Base-by-base conservation (phyloP, 768 basidiomycete species). In the Candolleomyces aberdarensis region DNA sequence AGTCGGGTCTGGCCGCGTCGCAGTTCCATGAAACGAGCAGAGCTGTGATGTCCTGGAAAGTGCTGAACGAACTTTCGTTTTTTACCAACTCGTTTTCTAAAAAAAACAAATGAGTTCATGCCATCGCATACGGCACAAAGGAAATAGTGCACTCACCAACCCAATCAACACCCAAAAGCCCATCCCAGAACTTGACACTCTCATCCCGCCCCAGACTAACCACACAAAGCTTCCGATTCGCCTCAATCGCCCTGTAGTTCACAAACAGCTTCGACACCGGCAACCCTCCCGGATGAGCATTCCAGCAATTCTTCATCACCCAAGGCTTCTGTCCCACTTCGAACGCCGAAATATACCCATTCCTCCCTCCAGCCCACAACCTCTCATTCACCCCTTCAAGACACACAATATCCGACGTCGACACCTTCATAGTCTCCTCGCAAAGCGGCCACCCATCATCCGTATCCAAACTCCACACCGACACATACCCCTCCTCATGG, bases 21-120 rank as follows among this genome's bases (percentile, higher is more conserved):
- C 92, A 85, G 70, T 98, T 99, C 94, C 94, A 99, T 0, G 94
- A 88, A 51, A 94, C 83, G 36, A 94, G 81, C 40, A 98, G 86
- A 0, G 92, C 76, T 2, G 82, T 88, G 61, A 97, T 75, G 19
- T 88, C 78, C 19, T 94, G 83, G 80, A 91, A 95, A 3, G 82
- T 82, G 74, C 90, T 92, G 74, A 89, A 98, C 15, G 86, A 78
- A 0, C 77, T 76, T 72, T 96, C 94, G 17, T 85, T 83, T 69
- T 88, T 88, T 65, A 85, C 70, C 2, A 98, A 75, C 63, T 92
- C 89, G 43, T 85, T 79, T 57, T 94, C 96, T 96, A n/a, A n/a
- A n/a, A n/a, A n/a, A n/a, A n/a, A n/a, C n/a, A n/a, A n/a, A n/a
- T n/a, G n/a, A n/a, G n/a, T n/a, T n/a, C n/a, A n/a, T n/a, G n/a